Evolutionary conservation across 768 basidiomycete genomes (phyloP), one percentile per base, ranked within the genome.

Genomic region (Suillus subalutaceus): DNA sequence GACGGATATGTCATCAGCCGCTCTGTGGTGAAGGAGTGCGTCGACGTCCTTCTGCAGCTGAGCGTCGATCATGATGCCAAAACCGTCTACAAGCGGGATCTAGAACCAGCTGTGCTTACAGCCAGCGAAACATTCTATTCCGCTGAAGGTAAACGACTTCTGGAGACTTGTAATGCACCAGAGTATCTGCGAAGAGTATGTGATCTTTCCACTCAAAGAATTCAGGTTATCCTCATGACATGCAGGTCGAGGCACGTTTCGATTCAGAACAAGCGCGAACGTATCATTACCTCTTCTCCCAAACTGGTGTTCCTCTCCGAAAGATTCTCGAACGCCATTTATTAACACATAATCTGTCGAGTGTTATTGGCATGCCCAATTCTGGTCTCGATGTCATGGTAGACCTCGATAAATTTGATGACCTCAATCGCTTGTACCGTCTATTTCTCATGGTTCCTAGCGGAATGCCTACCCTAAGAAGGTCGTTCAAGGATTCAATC

Each of bases 361-460:
- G 85, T 6, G 84, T 97, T 62, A 87, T 99, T 65, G 82, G 82
- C 40, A 92, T 94, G 86, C 84, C 87, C 1, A 87, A 89, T 69
- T 94, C 96, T 6, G 97, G 97, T 10, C 78, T 99, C 57, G 89
- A 96, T 69, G 80, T 80, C 20, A 96, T 99, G 93, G 83, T 98
- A 53, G 93, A 98, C 73, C 79, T 84, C 37, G 88, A 93, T 73
- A 92, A 90, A 74, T 77, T 86, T 18, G 85, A 88, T 15, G 94
- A 96, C 70, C 83, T 99, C 23, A 82, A 84, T 12, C 87, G 95
- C 6, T 75, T 99, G 52, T 97, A 92, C 79, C 83, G 85, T 4
- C 82, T 99, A 18, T 96, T 88, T 75, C 78, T 75, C 3, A 85
- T 82, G 74, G 90, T 96, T 15, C 83, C 88, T 1, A 77, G 79